A percentile compares a stretch with the other conserved stretches of the same genome.
Conservation (phyloP, 371 early-diverging fungal genomes). For the Circinella umbellata region DNA sequence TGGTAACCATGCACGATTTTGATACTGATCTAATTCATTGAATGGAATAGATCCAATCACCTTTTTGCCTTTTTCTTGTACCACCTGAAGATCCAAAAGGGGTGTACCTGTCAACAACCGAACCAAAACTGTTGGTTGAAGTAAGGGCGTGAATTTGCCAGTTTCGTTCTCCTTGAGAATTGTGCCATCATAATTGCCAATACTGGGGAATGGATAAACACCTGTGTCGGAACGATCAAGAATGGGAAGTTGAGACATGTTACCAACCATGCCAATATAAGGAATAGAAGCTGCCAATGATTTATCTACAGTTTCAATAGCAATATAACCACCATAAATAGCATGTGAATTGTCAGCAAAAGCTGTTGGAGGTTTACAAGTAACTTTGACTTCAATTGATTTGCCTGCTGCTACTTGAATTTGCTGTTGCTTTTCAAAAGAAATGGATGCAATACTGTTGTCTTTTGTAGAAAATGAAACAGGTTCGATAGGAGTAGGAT, state of each 20-base stretch:
- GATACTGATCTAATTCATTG: not conserved
- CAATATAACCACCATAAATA: constrained; percentile 50
- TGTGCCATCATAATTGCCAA: constrained; percentile 8
- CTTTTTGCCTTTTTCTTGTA: not conserved
- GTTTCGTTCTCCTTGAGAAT: constrained; percentile 7
- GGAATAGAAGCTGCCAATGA: constrained; percentile 37
- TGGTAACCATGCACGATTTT: constrained; percentile 14
- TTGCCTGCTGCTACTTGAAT: constrained; percentile 41
- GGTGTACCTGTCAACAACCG: constrained; percentile 18
- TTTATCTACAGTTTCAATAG: constrained; percentile 15
- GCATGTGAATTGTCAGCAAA: constrained; percentile 15
- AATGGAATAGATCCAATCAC: constrained; percentile 19
- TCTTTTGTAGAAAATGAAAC: not conserved
- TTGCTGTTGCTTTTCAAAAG: constrained; percentile 24
- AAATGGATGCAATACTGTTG: constrained; percentile 27
- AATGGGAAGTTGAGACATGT: constrained; percentile 49
- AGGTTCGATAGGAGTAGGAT: not conserved
- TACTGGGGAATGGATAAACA: constrained; percentile 20
- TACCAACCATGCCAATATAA: constrained; percentile 61
- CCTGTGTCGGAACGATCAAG: constrained; percentile 26
- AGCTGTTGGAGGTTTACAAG: not conserved
- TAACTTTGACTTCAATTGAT: constrained; percentile 19
- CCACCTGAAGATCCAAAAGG: constrained; percentile 14
- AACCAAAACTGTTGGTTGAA: not conserved
- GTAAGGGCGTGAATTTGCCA: not conserved